phyloP scores from a whole-genome alignment of 1,139 yeast genomes.

The Barnettozyma hawaiiensis region DNA sequence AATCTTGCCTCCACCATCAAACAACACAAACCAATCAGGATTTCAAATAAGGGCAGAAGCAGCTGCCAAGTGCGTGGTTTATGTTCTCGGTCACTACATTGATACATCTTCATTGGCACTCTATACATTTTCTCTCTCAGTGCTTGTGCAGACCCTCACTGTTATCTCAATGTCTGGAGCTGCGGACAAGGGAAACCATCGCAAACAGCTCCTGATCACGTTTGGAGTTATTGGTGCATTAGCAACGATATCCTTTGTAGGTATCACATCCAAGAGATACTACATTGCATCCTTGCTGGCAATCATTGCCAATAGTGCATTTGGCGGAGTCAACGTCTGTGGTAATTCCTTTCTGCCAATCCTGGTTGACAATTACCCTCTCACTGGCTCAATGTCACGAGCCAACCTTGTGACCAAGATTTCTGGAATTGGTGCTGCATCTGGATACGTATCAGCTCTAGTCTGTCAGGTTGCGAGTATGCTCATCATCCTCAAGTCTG shows the following conservation, averaged over 20 bases:
- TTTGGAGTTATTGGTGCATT: slow-evolving; percentile 55
- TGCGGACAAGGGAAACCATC: slow-evolving; percentile 50
- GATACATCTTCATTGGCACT: slow-evolving; percentile 67
- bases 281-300: slow-evolving; percentile 52
- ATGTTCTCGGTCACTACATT: slow-evolving; percentile 45
- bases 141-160: slow-evolving; percentile 54
- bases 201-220: slow-evolving; percentile 44
- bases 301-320: slow-evolving; percentile 56
- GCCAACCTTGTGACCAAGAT: slow-evolving; percentile 40
- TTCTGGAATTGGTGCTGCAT: slow-evolving; percentile 61
- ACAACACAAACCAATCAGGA: slow-evolving; percentile 9
- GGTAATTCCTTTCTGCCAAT: slow-evolving; percentile 68
- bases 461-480: slow-evolving; percentile 55
- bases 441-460: slow-evolving; percentile 60
- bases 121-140: slow-evolving; percentile 62
- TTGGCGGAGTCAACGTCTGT: slow-evolving; percentile 68
- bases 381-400: slow-evolving; percentile 4
- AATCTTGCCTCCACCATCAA: slow-evolving; percentile 25
- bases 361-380: slow-evolving; percentile 33
- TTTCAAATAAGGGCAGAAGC: background rate
- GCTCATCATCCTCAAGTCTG: slow-evolving; percentile 39
- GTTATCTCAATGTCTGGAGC: slow-evolving; percentile 67
- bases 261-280: slow-evolving; percentile 40
- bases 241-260: slow-evolving; percentile 41
- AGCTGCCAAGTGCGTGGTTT: slow-evolving; percentile 36